phyloP scores from a whole-genome alignment of 768 basidiomycete species.

The Chlorophyllum brunneum region DNA sequence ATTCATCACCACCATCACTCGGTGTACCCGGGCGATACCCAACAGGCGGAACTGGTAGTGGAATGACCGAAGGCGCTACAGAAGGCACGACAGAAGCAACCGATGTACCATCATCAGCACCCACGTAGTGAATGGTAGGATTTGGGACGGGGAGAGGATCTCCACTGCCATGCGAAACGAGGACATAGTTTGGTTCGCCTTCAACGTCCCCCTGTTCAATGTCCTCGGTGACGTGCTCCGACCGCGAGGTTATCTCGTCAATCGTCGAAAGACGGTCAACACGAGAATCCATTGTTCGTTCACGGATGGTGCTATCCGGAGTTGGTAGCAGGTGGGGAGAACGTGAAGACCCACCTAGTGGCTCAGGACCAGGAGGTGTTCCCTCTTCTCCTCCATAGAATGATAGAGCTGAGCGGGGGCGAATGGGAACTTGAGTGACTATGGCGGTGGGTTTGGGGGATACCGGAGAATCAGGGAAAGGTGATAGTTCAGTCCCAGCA shows the following conservation, averaged over 20 bases:
- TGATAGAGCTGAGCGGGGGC: constrained; percentile 28
- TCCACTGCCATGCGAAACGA: constrained; percentile 10
- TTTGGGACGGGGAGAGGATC: constrained; percentile 25
- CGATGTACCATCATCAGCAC: neutral
- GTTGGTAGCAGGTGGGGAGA: constrained; percentile 32
- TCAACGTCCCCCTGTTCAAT: neutral
- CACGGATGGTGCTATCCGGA: constrained; percentile 27
- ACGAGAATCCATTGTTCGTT: constrained; percentile 17
- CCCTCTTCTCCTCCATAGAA: constrained; percentile 24
- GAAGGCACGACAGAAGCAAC: neutral
- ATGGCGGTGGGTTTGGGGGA: constrained; percentile 13
- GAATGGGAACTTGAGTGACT: constrained; percentile 16
- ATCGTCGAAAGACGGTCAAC: constrained; percentile 26
- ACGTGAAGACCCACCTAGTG: constrained; percentile 14
- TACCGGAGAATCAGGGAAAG: constrained; percentile 24
- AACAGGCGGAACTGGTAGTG: constrained; percentile 4
- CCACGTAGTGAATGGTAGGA: constrained; percentile 14
- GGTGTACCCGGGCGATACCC: neutral
- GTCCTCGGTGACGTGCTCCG: constrained; percentile 12
- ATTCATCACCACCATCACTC: constrained; percentile 2
- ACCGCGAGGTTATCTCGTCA: constrained; percentile 24
- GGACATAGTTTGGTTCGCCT: neutral
- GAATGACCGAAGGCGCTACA: neutral
- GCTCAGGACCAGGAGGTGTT: constrained; percentile 25
- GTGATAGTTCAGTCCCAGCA: constrained; percentile 21